Evolutionary conservation across 2,329 filamentous ascomycete species (phyloP), one percentile per base, ranked within the genome.

Genomic region (Talaromyces atroroseus): DNA sequence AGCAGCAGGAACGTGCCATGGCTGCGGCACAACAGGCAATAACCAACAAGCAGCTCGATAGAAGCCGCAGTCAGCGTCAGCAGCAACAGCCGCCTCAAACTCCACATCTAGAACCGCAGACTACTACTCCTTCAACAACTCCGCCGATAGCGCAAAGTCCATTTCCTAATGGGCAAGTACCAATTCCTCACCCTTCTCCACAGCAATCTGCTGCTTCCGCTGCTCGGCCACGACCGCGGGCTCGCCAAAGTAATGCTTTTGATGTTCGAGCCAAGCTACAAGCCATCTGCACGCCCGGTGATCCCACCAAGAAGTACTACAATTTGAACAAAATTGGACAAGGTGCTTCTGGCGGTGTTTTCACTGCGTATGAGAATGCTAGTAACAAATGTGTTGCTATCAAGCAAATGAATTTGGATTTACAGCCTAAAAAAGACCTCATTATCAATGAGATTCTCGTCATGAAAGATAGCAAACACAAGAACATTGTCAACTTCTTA

Each of bases 371-470:
- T 69, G 90, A 96, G 72, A 81, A 85, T 62, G 87, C 84, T 56
- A 88, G 85, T 40, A 95, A 95, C 74, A 85, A 88, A 60, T 85
- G 95, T 63, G 94, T 99, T 38, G 94, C 94, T 44, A 97, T 99
- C 75, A 99, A 99, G 78, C 94, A 99, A 78, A 99, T 99, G 94
- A 97, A 97, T 64, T 78, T 99, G 56, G 94, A 97, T 72, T 89
- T 97, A 74, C 94, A 99, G 68, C 94, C 94, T 2, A 97, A 97
- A 82, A 99, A 99, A 74, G 94, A 99, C 66, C 79, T 97, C 49
- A 99, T 99, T 67, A 96, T 99, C 75, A 99, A 99, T 72, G 94
- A 99, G 71, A 99, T 99, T 63, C 76, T 99, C 58, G 94, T 99
- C 58, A 99, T 99, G 94, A 96, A 95, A 77, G 94, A 97, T 67